Conservation (phyloP, 441 rosid genomes). For the Manihot esculenta region DNA sequence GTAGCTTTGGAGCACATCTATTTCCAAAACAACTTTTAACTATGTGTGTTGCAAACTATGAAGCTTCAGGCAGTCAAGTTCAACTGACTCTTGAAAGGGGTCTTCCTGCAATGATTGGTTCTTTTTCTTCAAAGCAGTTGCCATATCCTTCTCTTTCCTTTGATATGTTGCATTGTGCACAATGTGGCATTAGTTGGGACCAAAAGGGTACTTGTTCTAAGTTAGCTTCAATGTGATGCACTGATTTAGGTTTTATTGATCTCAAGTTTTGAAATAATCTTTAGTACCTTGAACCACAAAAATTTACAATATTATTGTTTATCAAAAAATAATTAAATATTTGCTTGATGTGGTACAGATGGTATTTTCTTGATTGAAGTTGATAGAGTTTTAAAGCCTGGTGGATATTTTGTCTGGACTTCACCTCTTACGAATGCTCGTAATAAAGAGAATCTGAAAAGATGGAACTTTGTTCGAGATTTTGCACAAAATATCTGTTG, state of each 20-base stretch:
- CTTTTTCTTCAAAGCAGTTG: slow-evolving; percentile 75
- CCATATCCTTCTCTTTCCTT: slow-evolving; percentile 97
- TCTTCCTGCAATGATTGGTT: slow-evolving; percentile 97
- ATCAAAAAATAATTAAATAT: background rate
- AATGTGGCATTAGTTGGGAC: slow-evolving; percentile 95
- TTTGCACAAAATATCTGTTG: slow-evolving; percentile 83
- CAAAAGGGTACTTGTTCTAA: slow-evolving; percentile 61
- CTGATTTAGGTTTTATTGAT: background rate
- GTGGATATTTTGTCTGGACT: slow-evolving; percentile 96
- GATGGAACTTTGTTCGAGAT: slow-evolving; percentile 70
- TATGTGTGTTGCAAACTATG: slow-evolving; percentile 97
- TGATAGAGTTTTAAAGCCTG: slow-evolving; percentile 84
- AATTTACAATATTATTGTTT: no score
- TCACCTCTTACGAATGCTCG: slow-evolving; percentile 74
- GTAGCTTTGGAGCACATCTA: slow-evolving; percentile 99
- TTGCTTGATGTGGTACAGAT: slow-evolving; percentile 42
- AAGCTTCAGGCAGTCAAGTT: slow-evolving; percentile 98
- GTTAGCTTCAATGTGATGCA: background rate
- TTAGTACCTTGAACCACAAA: background rate
- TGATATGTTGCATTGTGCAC: slow-evolving; percentile 96
- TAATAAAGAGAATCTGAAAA: slow-evolving; percentile 59
- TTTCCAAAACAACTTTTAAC: slow-evolving; percentile 77
- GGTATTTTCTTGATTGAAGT: slow-evolving; percentile 77
- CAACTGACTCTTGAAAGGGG: slow-evolving; percentile 99
- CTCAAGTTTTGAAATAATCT: background rate